Base-by-base conservation (phyloP, 2,329 filamentous ascomycete species). In the Fusarium xylarioides region DNA sequence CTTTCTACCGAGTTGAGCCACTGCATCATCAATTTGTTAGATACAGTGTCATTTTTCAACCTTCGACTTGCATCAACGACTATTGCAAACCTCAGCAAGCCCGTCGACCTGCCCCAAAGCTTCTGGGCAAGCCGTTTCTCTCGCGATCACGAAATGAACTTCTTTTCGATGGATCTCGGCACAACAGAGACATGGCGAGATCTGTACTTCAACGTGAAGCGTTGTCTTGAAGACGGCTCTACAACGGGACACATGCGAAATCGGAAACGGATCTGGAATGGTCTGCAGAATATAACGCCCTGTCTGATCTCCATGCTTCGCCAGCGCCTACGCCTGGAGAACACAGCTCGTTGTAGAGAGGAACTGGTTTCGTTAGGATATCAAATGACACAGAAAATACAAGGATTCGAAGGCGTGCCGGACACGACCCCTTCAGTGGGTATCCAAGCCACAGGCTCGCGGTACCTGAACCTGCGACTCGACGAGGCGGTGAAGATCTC, bases 101-200 rank as follows among this genome's bases (percentile, higher is more conserved):
- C 54, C 0, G 9, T 12, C 3, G 19, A 47, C 2, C 55, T 73
- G 21, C 44, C 69, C 1, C 66, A 67, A 11, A 35, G 21, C 1
- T 73, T 73, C 12, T 73, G 70, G 69, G 66, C 21, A 26, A 73
- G 69, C 2, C 69, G 69, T 5, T 73, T 73, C 11, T 8, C 19
- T 4, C 16, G 3, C 6, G 35, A 44, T 15, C 49, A 35, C 6
- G 69, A 73, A 9, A 61, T 73, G 61, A 28, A 7, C 11, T 73
- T 73, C 23, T 40, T 62, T 11, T 44, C 58, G 3, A 16, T 42
- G 0, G 5, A 26, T 2, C 3, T 19, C 12, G 3, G 15, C 7
- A 21, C 4, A 4, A 14, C 5, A 0, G 2, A 14, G 9, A 11
- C 34, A 6, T 73, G 69, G 57, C 38, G 58, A 5, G 6, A 7